These are phyloP conservation scores for Rhinocladiella similis DNA, from an alignment of 2,329 filamentous ascomycete species.

Conservation along the genomic window DNA sequence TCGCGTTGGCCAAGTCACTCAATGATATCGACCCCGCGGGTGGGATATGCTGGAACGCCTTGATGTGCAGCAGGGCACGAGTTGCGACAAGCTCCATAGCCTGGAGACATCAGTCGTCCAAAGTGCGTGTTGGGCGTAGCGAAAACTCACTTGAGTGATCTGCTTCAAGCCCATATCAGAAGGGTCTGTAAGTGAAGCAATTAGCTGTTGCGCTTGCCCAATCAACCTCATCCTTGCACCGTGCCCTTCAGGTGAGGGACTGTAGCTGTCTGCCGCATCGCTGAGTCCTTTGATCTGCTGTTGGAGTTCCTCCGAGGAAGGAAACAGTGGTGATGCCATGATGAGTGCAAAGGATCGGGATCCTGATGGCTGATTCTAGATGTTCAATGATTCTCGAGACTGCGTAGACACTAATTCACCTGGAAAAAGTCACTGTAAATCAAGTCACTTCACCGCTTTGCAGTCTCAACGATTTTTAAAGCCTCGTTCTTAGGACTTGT, in stretches of 20 bases:
- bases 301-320: not conserved
- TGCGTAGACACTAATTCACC: no score
- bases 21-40: slow-evolving; percentile 12
- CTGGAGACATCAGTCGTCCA: not conserved
- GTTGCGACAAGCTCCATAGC: slow-evolving; percentile 19
- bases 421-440: no score
- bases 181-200: not conserved
- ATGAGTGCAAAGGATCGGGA: no score
- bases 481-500: no score
- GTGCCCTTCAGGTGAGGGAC: not conserved
- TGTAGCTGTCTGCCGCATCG: not conserved
- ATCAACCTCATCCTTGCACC: not conserved
- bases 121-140: no score
- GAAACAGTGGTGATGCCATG: not conserved
- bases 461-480: no score
- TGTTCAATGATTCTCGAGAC: no score
- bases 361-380: no score
- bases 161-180: not conserved
- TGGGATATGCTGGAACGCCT: slow-evolving; percentile 26
- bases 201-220: not conserved
- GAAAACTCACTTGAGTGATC: not conserved
- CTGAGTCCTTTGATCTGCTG: not conserved
- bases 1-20: not conserved
- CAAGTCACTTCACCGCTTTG: no score
- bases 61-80: slow-evolving; percentile 22